phyloP scores from a whole-genome alignment of 306 rosid species.

The Pueraria montana region DNA sequence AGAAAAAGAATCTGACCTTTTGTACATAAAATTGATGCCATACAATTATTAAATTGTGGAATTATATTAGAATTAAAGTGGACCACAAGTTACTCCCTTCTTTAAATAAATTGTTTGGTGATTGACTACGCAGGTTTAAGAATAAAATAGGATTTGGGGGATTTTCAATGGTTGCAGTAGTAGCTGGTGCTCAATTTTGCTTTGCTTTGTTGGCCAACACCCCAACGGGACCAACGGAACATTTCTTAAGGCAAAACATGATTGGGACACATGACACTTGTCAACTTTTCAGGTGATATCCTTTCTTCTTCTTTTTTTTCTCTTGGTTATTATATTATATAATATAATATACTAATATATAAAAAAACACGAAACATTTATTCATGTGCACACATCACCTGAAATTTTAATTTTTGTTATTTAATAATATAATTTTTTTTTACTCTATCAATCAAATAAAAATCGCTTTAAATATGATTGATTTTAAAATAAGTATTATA shows the following conservation, averaged over 20 bases:
- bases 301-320: neutral
- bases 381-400: neutral
- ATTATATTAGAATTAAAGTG: conserved; percentile 1
- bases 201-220: conserved; percentile 3
- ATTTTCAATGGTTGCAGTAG: neutral
- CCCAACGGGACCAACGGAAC: conserved; percentile 25
- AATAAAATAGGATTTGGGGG: conserved; percentile 3
- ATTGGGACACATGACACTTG: conserved; percentile 33
- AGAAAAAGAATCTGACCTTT: conserved; percentile 11
- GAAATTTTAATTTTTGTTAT: neutral
- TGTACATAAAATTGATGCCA: neutral
- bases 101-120: neutral
- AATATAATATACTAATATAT: neutral
- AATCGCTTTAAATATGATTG: neutral
- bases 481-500: neutral
- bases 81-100: conserved; percentile 5
- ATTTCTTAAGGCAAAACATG: conserved; percentile 32
- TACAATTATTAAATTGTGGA: neutral
- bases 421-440: neutral
- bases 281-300: neutral
- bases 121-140: conserved; percentile 11
- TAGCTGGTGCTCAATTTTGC: conserved; percentile 4
- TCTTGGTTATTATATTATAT: neutral
- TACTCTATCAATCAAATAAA: too few relatives aligned
- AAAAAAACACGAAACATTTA: neutral